Percentiles rank a stretch among this genome's conserved stretches.
These are phyloP conservation scores for Hydrangea macrophylla DNA, from an alignment of 148 eudicot genomes.

Conservation along the genomic window DNA sequence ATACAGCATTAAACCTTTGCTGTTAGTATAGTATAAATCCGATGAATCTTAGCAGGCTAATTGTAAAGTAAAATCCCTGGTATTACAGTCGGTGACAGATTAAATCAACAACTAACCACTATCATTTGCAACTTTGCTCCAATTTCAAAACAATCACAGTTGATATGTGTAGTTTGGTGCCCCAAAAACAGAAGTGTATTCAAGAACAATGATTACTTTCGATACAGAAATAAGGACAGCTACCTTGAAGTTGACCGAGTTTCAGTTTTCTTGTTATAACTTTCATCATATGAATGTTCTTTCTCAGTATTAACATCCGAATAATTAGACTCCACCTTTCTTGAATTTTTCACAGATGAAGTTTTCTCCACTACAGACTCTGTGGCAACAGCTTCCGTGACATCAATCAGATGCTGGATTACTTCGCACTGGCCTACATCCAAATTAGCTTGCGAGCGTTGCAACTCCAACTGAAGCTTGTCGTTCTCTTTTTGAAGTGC, in stretches of 20 bases:
- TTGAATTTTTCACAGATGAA: constrained; percentile 41
- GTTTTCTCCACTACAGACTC: constrained; percentile 42
- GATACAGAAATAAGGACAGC: constrained; percentile 12
- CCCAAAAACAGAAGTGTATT: neutral
- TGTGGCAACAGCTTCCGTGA: constrained; percentile 69
- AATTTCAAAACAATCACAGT: constrained; percentile 6
- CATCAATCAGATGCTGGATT: constrained; percentile 79
- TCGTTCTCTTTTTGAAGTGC: constrained; percentile 86
- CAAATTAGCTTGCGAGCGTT: constrained; percentile 76
- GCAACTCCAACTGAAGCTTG: constrained; percentile 80
- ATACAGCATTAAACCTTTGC: neutral
- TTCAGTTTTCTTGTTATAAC: constrained; percentile 36
- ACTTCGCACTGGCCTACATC: constrained; percentile 88
- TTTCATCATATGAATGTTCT: constrained; percentile 33
- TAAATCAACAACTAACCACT: too few relatives aligned
- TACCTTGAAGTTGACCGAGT: constrained; percentile 55
- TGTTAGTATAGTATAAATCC: neutral
- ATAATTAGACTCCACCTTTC: constrained; percentile 34
- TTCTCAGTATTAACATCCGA: constrained; percentile 29
- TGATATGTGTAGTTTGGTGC: constrained; percentile 2
- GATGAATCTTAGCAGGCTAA: too few relatives aligned
- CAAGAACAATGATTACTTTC: neutral
- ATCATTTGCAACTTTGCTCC: too few relatives aligned
- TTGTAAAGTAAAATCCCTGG: neutral
- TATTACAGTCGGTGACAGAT: neutral